Base-by-base conservation (phyloP, 495 filamentous ascomycete genomes). In the Saxophila tyrrhenica region DNA sequence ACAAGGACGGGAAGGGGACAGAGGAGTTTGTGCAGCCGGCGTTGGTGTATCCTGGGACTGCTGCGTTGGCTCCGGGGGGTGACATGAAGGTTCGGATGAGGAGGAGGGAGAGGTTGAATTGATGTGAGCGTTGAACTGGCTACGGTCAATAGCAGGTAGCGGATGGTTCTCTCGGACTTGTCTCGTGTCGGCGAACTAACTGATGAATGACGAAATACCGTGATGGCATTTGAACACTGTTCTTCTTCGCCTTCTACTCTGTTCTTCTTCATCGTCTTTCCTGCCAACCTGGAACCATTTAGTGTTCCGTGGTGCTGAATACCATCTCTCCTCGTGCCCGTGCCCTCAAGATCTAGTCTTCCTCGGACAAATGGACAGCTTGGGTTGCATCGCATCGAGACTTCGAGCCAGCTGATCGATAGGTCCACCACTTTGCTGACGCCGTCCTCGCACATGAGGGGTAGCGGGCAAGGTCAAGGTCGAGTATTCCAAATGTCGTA, bases 61-160 rank as follows among this genome's bases (percentile, higher is more conserved):
- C 48, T 8, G 54, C 45, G 2, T 35, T 63, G 35, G 48, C 52
- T 39, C 50, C 50, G 32, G 61, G 54, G 15, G 61, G 61, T 17
- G 61, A 63, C 35, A n/a, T 63, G 32, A 54, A 22, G 45, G 61
- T 63, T 0, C 56, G 52, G 38, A 21, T 62, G 15, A 48, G 53
- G 38, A 48, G 48, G 19, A 42, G 54, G 25, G 41, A 21, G 20
- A 52, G 25, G 11, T 13, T 25, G 35, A 52, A 24, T 23, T 48
- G 45, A 46, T 39, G 35, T 16, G 35, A 39, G 9, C n/a, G n/a
- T n/a, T n/a, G n/a, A n/a, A n/a, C n/a, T n/a, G n/a, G n/a, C n/a
- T n/a, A n/a, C n/a, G n/a, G n/a, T n/a, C n/a, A n/a, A n/a, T n/a
- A n/a, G n/a, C n/a, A n/a, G n/a, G n/a, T n/a, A n/a, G n/a, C n/a